Evolutionary conservation across 2,329 filamentous ascomycete species (phyloP), one percentile per base, ranked within the genome.

Genomic region (Lasiodiplodia gonubiensis): DNA sequence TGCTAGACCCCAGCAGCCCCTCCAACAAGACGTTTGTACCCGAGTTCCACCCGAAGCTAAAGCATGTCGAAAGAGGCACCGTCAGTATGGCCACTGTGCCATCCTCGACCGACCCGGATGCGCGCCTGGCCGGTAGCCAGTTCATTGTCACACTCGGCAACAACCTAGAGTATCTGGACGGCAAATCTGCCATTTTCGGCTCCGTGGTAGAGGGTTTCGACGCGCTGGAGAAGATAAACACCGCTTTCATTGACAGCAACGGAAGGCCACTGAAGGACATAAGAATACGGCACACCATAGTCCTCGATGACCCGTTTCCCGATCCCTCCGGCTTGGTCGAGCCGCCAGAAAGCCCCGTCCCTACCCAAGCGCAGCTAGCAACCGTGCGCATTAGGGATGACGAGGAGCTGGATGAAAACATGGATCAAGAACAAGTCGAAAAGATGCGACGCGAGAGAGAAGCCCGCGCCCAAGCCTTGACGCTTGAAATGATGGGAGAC

Each of bases 31-130:
- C 90, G 2, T 98, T 97, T 76, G 85, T 88, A 11, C 91, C 93
- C n/a, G 88, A 94, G 70, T 90, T 97, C 73, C 89, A 93, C 72
- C 90, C 90, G 6, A 97, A 94, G 77, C 82, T 97, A 72, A 97
- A 95, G 79, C 95, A 99, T 79, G 82, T 87, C 49, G 92, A 97
- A 78, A 89, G 92, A 72, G 94, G 94, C 66, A 97, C 93, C 16
- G 94, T 99, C 69, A 97, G 94, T 82, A 97, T 98, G 93, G 95
- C 94, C n/a, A 97, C 94, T 0, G 92, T 89, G 21, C 90, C 92
- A 0, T 88, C 90, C 11, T 82, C 89, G 4, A 85, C 86, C 18
- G 91, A 97, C 74, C 90, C 92, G 2, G 93, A 97, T 72, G 88
- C 89, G 68, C 89, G 93, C 37, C 82, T 97, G 53, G 93, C 93